Percentiles rank a stretch among this genome's conserved stretches.
phyloP scores from a whole-genome alignment of 352 stramenopile genomes.

The Phytophthora rubi region DNA sequence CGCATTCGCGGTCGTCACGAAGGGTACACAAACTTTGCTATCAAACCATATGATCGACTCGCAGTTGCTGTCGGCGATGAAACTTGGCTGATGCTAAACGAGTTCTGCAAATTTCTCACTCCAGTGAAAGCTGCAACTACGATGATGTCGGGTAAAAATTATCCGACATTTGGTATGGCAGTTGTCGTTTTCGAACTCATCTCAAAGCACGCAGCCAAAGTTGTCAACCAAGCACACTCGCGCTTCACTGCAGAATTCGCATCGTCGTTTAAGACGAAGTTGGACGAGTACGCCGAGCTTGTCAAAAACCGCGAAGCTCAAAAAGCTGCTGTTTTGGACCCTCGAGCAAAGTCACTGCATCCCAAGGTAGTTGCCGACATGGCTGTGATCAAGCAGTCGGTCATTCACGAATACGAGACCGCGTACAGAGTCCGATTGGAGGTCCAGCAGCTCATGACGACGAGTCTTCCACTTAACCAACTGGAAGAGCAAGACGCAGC shows the following conservation, averaged over 20 bases:
- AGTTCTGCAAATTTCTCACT: conserved; percentile 16
- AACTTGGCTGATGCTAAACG: neutral
- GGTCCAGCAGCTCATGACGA: neutral
- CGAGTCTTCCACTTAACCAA: neutral
- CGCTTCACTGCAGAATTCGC: conserved; percentile 12
- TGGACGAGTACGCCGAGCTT: conserved; percentile 4
- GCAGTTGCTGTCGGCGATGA: neutral
- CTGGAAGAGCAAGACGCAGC: conserved; percentile 9
- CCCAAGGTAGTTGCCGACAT: conserved; percentile 9
- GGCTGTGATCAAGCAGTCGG: neutral
- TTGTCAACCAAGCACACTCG: neutral
- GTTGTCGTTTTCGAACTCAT: conserved; percentile 3
- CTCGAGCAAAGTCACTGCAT: conserved; percentile 3
- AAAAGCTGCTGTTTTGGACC: conserved; percentile 26
- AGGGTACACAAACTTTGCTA: conserved; percentile 14
- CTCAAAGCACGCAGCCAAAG: conserved; percentile 1
- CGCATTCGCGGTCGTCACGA: conserved; percentile 11
- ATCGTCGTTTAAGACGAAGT: conserved; percentile 12
- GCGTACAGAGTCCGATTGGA: conserved; percentile 4
- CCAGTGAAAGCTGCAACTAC: conserved; percentile 25
- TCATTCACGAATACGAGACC: conserved; percentile 10
- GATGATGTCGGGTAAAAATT: conserved; percentile 18
- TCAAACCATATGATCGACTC: conserved; percentile 6
- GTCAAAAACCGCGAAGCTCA: conserved; percentile 12
- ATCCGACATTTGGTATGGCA: conserved; percentile 23